A percentile compares a stretch with the other conserved stretches of the same genome.
Conservation (phyloP, 208 protist genomes). For the Herpetomonas samuelpessoai region DNA sequence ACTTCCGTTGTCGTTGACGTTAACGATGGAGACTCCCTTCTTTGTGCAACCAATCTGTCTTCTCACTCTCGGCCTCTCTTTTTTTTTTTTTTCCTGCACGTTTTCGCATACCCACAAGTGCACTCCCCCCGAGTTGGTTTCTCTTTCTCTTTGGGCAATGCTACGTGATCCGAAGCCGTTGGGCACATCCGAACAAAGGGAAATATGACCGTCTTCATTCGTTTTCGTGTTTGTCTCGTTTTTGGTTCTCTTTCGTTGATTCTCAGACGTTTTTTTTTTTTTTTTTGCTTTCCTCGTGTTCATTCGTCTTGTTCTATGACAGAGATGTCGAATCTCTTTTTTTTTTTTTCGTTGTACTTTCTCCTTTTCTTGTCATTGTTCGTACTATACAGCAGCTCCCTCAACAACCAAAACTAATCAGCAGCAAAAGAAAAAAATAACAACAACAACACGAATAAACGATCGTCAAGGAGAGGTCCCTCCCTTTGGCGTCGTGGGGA, state of each 20-base stretch:
- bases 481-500: too few relatives aligned
- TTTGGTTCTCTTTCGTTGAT: too few relatives aligned
- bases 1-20: too few relatives aligned
- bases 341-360: conserved; percentile 1
- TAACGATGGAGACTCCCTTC: too few relatives aligned
- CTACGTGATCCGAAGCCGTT: background rate
- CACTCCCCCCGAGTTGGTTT: too few relatives aligned
- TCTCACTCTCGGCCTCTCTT: background rate
- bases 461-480: too few relatives aligned
- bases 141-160: conserved; percentile 1
- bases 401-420: too few relatives aligned
- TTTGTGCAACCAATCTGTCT: too few relatives aligned
- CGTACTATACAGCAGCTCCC: too few relatives aligned
- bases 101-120: too few relatives aligned
- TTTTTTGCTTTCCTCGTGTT: background rate
- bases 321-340: background rate
- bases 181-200: conserved; percentile 2
- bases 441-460: too few relatives aligned
- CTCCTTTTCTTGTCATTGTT: conserved; percentile 2
- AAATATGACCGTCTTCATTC: background rate
- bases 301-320: background rate
- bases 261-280: conserved; percentile 12
- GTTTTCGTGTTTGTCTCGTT: background rate
- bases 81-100: background rate
- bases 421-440: too few relatives aligned